Conservation (phyloP, 2,329 filamentous ascomycete species). For the Fusarium sp. region DNA sequence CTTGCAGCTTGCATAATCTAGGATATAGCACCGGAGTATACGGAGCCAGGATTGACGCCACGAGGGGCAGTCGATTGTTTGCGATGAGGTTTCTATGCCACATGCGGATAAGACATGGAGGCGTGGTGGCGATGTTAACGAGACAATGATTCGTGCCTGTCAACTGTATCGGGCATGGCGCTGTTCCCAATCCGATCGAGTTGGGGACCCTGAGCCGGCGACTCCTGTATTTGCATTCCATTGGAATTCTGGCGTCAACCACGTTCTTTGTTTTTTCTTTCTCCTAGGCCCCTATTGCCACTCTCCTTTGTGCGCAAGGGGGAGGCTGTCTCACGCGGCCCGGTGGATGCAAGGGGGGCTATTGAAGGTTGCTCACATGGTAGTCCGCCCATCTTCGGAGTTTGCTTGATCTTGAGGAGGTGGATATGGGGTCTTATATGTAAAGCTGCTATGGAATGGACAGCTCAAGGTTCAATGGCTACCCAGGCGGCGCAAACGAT, state of each 20-base stretch:
- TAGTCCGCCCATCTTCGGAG: too few relatives aligned
- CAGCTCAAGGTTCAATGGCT: neutral
- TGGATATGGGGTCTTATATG: neutral
- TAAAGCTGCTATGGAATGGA: neutral
- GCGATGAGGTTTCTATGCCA: constrained; percentile 1
- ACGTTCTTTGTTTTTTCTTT: neutral
- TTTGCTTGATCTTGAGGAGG: neutral
- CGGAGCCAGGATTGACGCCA: neutral
- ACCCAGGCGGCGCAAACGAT: neutral
- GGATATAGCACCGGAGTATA: neutral
- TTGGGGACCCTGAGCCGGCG: neutral
- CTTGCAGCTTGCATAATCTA: neutral
- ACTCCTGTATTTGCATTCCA: constrained; percentile 1
- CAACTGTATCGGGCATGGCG: neutral
- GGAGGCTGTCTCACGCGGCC: neutral
- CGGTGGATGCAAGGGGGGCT: neutral
- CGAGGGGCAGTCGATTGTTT: constrained; percentile 4
- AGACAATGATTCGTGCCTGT: constrained; percentile 26
- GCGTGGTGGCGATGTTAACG: constrained; percentile 11
- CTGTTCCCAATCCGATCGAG: constrained; percentile 3
- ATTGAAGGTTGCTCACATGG: neutral
- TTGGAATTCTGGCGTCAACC: constrained; percentile 14
- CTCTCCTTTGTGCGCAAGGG: neutral
- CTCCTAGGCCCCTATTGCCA: neutral
- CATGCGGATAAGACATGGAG: constrained; percentile 10